These are phyloP conservation scores for Solanum hybrid DNA, from an alignment of 305 asterid genomes.

Conservation along the genomic window DNA sequence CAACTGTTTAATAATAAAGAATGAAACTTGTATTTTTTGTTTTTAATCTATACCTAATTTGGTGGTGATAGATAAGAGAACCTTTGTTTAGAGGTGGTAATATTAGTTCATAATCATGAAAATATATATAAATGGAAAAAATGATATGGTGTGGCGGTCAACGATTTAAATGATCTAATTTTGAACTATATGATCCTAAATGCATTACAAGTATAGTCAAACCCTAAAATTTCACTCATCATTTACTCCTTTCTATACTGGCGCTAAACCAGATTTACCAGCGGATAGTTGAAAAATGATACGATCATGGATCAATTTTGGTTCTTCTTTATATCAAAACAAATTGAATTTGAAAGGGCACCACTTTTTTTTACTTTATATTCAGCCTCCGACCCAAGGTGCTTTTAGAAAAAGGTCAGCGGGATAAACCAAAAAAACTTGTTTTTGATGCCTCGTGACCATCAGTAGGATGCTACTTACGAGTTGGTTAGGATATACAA, in stretches of 20 bases:
- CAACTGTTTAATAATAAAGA: background rate
- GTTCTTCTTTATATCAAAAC: background rate
- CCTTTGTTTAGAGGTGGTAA: background rate
- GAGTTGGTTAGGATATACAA: background rate
- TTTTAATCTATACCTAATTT: background rate
- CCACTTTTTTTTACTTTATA: background rate
- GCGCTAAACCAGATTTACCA: background rate
- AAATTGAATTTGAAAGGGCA: background rate
- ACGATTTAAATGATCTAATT: background rate
- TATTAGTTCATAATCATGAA: background rate
- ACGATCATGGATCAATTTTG: accelerated
- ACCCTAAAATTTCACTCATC: background rate
- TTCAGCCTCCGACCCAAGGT: background rate
- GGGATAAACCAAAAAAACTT: too few relatives aligned
- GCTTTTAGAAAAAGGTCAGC: background rate
- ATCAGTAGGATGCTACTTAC: background rate
- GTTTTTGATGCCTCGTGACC: background rate
- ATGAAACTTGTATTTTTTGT: background rate
- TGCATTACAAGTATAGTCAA: background rate
- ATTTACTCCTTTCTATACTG: background rate
- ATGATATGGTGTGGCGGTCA: background rate
- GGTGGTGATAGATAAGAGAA: background rate
- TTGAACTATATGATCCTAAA: background rate
- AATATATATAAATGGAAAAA: background rate
- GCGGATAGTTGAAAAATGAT: background rate